Conservation (phyloP, 2,329 filamentous ascomycete species). For the Onygenales sp. region DNA sequence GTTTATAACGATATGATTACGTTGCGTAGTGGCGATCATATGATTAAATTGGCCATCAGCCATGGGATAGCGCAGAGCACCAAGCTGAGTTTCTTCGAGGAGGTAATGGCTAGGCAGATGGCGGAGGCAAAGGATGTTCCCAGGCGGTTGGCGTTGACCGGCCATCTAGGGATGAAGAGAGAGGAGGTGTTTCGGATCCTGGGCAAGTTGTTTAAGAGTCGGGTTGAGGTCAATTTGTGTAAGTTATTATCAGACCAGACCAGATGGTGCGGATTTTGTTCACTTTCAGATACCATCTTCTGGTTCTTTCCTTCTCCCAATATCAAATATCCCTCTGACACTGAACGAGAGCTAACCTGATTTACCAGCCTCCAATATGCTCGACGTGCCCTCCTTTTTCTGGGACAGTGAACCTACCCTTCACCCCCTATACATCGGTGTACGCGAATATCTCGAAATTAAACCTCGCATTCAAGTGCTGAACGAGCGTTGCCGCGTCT, state of each 20-base stretch:
- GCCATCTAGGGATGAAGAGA: constrained; percentile 80
- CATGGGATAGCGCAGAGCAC: constrained; percentile 97
- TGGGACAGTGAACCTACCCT: constrained; percentile 96
- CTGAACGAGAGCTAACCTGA: neutral
- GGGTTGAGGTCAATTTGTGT: constrained; percentile 97
- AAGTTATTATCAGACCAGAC: constrained; percentile 32
- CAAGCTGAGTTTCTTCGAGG: constrained; percentile 91
- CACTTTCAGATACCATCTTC: too few relatives aligned
- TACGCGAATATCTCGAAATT: constrained; percentile 96
- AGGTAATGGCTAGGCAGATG: constrained; percentile 93
- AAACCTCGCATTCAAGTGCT: constrained; percentile 91
- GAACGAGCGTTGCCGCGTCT: constrained; percentile 93
- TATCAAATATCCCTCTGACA: too few relatives aligned
- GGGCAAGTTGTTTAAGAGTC: constrained; percentile 80
- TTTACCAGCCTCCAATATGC: constrained; percentile 72
- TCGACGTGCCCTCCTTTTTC: constrained; percentile 95
- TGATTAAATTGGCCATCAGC: constrained; percentile 97
- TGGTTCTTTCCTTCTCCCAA: too few relatives aligned
- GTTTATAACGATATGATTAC: constrained; percentile 99
- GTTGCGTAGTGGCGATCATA: constrained; percentile 84
- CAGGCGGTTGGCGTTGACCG: constrained; percentile 77
- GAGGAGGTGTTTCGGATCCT: constrained; percentile 89
- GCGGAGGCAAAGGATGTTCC: constrained; percentile 84
- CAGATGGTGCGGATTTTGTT: too few relatives aligned
- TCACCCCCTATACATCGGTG: constrained; percentile 85